Base-by-base conservation (phyloP, 1,139 yeast genomes). In the Wickerhamomyces sp. region DNA sequence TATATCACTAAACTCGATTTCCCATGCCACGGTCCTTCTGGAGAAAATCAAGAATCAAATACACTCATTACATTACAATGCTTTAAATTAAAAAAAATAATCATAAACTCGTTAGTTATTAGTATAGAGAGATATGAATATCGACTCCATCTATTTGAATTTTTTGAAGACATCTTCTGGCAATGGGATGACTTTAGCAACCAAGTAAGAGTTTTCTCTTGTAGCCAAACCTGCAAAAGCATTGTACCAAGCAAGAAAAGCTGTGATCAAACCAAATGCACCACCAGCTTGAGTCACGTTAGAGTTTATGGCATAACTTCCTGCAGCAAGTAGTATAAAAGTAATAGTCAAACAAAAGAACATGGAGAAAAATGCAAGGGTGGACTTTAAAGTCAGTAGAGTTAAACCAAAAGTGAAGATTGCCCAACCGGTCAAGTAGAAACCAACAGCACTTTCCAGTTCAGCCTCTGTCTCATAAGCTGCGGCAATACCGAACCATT, bases 171-270 rank as follows among this genome's bases (percentile, higher is more conserved):
- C 24, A 28, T 42, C 36, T 23, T 46, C 41, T 24, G 54, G 51
- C 12, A 49, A 27, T 25, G 39, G 48, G 27, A 56, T 44, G 13
- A 53, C 52, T 31, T 42, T 45, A n/a, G 56, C 55, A 20, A 72
- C 63, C 37, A 85, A 39, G 59, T 82, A 85, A 25, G 86, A 67
- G 63, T 82, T 87, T 58, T 75, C 83, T 51, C 61, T 63, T 46
- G 72, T 83, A 33, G 93, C 85, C 37, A 87, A 59, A 77, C 95
- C 95, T n/a, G 95, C 93, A 50, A 75, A 84, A 6, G 95, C 95
- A 57, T 85, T 84, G 57, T 86, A 87, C 89, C 91, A 87, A 12
- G 94, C 94, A 35, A 75, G 58, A 49, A 83, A 75, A 2, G 95
- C 85, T 26, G 89, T 78, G 24, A 86, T 58, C n/a, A 87, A 55